A percentile compares a stretch with the other conserved stretches of the same genome.
phyloP scores from a whole-genome alignment of 345 rosid genomes.

The Salix exigua region DNA sequence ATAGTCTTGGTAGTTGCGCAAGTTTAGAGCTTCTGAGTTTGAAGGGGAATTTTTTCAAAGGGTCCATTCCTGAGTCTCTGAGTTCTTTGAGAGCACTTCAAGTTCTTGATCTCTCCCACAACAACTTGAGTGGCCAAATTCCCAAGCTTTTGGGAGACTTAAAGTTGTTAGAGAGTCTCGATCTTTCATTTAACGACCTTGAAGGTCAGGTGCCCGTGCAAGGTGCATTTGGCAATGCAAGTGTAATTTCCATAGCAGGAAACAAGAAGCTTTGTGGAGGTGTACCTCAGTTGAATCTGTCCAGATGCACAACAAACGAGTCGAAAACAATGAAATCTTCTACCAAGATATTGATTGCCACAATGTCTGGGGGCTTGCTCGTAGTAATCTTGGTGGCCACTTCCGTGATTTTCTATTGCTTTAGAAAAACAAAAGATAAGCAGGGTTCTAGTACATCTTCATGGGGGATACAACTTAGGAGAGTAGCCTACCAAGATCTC shows the following conservation, averaged over 20 bases:
- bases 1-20: too few relatives aligned
- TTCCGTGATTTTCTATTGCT: too few relatives aligned
- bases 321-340: background rate
- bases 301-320: background rate
- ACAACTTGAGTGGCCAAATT: too few relatives aligned
- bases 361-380: too few relatives aligned
- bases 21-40: background rate
- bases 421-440: too few relatives aligned
- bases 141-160: too few relatives aligned
- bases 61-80: constrained; percentile 1
- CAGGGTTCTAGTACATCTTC: too few relatives aligned
- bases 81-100: constrained; percentile 2
- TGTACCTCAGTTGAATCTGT: background rate
- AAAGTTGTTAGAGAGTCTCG: background rate
- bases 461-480: background rate
- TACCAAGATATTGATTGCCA: background rate
- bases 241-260: background rate
- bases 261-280: constrained; percentile 18
- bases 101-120: background rate
- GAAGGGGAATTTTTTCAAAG: constrained; percentile 2
- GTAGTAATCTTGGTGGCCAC: too few relatives aligned
- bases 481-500: background rate
- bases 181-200: background rate
- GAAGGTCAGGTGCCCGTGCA: constrained; percentile 4
- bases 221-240: constrained; percentile 14